These are phyloP conservation scores for Immersiporthe knoxdaviesiana DNA, from an alignment of 2,329 filamentous ascomycete genomes.

Conservation along the genomic window DNA sequence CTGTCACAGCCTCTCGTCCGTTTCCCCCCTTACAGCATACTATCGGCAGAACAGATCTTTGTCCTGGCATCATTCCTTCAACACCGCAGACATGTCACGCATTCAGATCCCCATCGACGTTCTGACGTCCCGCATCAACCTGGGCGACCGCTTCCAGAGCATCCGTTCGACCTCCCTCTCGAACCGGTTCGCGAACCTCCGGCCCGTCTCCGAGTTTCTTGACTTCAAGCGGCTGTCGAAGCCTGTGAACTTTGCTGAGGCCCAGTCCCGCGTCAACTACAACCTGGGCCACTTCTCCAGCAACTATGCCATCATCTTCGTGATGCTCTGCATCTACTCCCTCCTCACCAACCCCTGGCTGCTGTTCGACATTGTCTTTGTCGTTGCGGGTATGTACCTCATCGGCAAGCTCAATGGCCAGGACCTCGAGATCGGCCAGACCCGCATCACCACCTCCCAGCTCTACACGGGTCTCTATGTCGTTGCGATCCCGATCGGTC, in stretches of 20 bases:
- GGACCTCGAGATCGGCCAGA: conserved; percentile 83
- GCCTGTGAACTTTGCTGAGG: conserved; percentile 86
- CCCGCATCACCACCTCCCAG: conserved; percentile 86
- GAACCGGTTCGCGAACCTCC: conserved; percentile 88
- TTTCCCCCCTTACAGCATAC: not conserved
- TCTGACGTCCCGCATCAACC: conserved; percentile 87
- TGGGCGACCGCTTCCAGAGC: conserved; percentile 81
- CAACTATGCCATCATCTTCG: conserved; percentile 94
- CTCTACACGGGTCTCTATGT: conserved; percentile 88
- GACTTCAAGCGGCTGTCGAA: conserved; percentile 96
- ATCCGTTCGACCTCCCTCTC: conserved; percentile 78
- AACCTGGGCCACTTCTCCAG: conserved; percentile 96
- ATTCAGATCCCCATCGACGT: conserved; percentile 92
- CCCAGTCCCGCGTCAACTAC: conserved; percentile 94
- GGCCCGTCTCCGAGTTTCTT: conserved; percentile 89
- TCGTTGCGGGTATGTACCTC: conserved; percentile 83
- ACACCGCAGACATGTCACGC: conserved; percentile 65
- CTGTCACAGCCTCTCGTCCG: conserved; percentile 29
- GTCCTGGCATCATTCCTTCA: no score
- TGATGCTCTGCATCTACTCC: conserved; percentile 95
- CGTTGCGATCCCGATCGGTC: conserved; percentile 79
- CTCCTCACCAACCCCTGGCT: conserved; percentile 84
- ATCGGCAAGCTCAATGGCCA: conserved; percentile 89
- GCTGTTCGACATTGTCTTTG: conserved; percentile 89
- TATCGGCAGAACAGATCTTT: not conserved